A percentile compares a stretch with the other conserved stretches of the same genome.
Conservation (phyloP, 176 grass and related monocot species). For the Rhynchospora breviuscula region DNA sequence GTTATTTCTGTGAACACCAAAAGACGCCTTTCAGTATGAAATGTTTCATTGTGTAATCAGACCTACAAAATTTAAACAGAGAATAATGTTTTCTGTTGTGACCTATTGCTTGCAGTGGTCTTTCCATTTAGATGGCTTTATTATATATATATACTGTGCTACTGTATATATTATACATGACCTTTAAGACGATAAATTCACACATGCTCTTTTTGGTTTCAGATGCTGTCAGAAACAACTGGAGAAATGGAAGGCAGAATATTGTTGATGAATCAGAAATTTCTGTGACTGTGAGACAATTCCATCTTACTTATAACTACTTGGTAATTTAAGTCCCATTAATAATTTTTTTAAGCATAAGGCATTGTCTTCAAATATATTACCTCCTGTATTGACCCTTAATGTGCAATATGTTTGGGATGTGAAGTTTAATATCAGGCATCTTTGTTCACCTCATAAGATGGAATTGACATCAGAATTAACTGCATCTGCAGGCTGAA, state of each 20-base stretch:
- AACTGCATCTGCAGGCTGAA: not conserved
- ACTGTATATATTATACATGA: not conserved
- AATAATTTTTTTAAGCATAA: too few species aligned
- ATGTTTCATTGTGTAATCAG: not conserved
- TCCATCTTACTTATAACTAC: constrained; percentile 9
- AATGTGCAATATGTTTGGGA: not conserved
- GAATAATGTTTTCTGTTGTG: not conserved
- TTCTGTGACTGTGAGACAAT: not conserved
- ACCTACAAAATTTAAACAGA: not conserved
- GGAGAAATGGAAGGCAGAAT: not conserved
- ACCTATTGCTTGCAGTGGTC: not conserved
- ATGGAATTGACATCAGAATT: not conserved
- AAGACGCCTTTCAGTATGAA: not conserved
- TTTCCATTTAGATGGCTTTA: not conserved
- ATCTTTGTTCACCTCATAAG: not conserved
- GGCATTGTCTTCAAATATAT: not conserved
- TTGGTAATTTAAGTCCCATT: not conserved
- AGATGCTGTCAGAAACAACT: not conserved
- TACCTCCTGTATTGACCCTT: not conserved
- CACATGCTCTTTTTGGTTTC: not conserved
- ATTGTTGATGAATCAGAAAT: not conserved
- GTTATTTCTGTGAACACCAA: not conserved
- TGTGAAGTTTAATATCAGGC: not conserved
- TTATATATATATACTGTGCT: not conserved
- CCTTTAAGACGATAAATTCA: not conserved